A percentile compares a stretch with the other conserved stretches of the same genome.
phyloP scores from a whole-genome alignment of 371 early-diverging fungal species.

The Funneliformis caledonium region DNA sequence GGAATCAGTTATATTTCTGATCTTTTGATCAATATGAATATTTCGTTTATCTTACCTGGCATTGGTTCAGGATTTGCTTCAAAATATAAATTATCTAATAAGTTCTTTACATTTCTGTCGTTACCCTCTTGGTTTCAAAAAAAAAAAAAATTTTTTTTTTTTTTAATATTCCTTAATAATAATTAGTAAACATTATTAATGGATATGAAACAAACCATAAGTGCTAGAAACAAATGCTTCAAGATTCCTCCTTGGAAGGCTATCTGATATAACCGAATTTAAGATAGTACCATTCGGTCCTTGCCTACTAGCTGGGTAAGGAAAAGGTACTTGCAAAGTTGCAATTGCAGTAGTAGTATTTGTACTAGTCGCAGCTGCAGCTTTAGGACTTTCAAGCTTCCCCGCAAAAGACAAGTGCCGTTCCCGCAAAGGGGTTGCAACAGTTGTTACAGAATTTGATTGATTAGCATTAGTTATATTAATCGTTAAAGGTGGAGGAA shows the following conservation, averaged over 20 bases:
- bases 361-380: constrained; percentile 53
- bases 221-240: constrained; percentile 31
- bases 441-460: neutral
- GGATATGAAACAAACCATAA: constrained; percentile 22
- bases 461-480: neutral
- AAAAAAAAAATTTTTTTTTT: neutral
- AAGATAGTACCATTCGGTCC: neutral
- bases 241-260: constrained; percentile 27
- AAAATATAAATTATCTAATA: constrained; percentile 52
- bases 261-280: neutral
- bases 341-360: constrained; percentile 48
- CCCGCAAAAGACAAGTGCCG: constrained; percentile 45
- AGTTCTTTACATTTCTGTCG: constrained; percentile 52
- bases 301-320: constrained; percentile 25
- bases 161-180: neutral
- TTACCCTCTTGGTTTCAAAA: constrained; percentile 25
- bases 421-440: constrained; percentile 28
- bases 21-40: neutral
- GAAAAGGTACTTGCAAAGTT: constrained; percentile 47
- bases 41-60: constrained; percentile 47
- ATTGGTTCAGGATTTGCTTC: constrained; percentile 58
- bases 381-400: constrained; percentile 48
- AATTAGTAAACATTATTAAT: neutral
- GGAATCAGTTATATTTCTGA: neutral
- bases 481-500: constrained; percentile 36